Base-by-base conservation (phyloP, 306 rosid genomes). In the Lathyrus tuberosus region DNA sequence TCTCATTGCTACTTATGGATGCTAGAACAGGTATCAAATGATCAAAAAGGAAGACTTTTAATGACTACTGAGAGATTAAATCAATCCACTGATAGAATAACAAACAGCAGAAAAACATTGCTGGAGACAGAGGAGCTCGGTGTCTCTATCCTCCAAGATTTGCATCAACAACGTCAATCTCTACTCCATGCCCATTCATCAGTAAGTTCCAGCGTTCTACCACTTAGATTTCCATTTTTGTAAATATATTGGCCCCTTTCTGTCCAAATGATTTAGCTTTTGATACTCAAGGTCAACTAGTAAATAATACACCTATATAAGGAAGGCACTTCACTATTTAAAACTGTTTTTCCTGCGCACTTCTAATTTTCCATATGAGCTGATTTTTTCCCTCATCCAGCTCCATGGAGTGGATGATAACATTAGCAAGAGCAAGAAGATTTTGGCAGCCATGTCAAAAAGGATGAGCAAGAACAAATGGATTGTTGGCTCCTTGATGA, bases 51-150 rank as follows among this genome's bases (percentile, higher is more conserved):
- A 48, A 77, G 88, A 76, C 82, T 83, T 62, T 59, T 83, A 80
- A 67, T 78, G 90, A 59, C 87, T 64, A 83, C 87, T 0, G 90
- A 81, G 18, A 85, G 88, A 65, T 60, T 88, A 67, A 88, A 88
- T 72, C 87, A 83, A 73, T 88, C 90, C 14, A 62, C 62, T 35
- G 87, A 85, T 49, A 79, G 80, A 57, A 78, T 88, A 60, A 88
- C 84, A 77, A 82, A 77, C 40, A 85, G 94, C 70, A 77, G 82
- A 63, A 79, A 60, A 79, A 78, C 84, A 59, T 70, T 79, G 80
- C 78, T 88, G 81, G 90, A 83, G 70, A 88, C 88, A 0, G 90
- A 85, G 76, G 94, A 83, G 60, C 87, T 88, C 51, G 90, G 88
- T 49, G 88, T 78, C 28, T 83, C 88, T 24, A 81, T 85, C 62